phyloP scores from a whole-genome alignment of 345 rosid species.

The Sisymbrium irio region DNA sequence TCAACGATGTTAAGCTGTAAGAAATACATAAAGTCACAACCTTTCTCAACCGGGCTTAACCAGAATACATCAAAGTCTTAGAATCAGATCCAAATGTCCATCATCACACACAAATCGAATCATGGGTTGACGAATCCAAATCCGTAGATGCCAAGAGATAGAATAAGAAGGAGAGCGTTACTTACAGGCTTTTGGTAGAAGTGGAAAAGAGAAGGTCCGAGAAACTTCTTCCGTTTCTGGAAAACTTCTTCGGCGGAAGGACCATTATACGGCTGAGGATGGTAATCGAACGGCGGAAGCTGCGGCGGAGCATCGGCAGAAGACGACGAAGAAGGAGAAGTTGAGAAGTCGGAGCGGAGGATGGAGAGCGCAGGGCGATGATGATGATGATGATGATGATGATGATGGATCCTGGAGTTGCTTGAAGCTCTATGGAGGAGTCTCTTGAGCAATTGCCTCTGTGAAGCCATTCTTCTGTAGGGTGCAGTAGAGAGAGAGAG shows the following conservation, averaged over 20 bases:
- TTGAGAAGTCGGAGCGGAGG: conserved; percentile 30
- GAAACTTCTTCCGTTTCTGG: conserved; percentile 70
- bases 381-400: no score
- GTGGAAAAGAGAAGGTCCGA: conserved; percentile 87
- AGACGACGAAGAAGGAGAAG: conserved; percentile 7
- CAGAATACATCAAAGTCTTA: background rate
- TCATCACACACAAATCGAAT: no score
- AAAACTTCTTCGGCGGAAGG: conserved; percentile 68
- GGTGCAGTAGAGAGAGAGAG: background rate
- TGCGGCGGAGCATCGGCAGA: conserved; percentile 35
- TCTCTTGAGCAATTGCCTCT: conserved; percentile 41
- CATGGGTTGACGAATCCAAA: no score
- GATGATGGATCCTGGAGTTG: conserved; percentile 14
- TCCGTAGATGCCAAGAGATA: no score
- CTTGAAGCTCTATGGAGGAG: conserved; percentile 22
- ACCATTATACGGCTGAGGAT: conserved; percentile 72
- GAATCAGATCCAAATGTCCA: background rate
- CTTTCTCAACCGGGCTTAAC: background rate
- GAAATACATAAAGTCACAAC: background rate
- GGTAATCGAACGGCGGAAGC: conserved; percentile 67
- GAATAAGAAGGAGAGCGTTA: background rate
- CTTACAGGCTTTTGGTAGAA: conserved; percentile 87
- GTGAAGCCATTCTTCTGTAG: conserved; percentile 43
- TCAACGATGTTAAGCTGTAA: conserved; percentile 82
- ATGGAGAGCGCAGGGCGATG: background rate